Base-by-base conservation (phyloP, 169 alveolate genomes). In the Plasmodium falciparum region DNA sequence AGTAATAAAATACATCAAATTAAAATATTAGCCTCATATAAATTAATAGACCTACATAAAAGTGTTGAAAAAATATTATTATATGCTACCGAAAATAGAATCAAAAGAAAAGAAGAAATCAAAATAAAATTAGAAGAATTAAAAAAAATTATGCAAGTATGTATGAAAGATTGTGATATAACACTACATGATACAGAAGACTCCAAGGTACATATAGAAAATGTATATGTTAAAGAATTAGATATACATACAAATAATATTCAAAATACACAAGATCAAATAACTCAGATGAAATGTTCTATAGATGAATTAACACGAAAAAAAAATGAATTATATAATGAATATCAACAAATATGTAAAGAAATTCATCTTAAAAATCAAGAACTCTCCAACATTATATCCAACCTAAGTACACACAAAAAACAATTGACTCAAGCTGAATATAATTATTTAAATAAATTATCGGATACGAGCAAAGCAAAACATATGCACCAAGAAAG, bases 401-500 rank as follows among this genome's bases (percentile, higher is more conserved):
- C 89, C 15, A 65, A 5, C 24, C 22, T 76, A 63, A 47, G 78
- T 12, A 24, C 13, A 49, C 66, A 65, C n/a, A 76, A 76, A 65
- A 76, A 76, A 58, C 78, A 76, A 6, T 65, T 76, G 50, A 76
- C 63, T 49, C 71, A 76, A 47, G 22, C 89, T 24, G 89, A 76
- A 65, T 13, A 49, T 47, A 69, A 76, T 33, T 76, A 76, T 65
- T 76, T 76, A 76, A 76, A 76, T 9, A 76, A 76, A 29, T 70
- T 76, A n/a, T 76, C 89, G 26, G 66, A 76, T 20, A 76, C 89
- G n/a, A 76, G 62, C 52, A 76, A 76, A 76, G 66, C 89, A 52
- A 76, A 76, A 13, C 89, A 76, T 26, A 76, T 76, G 89, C 74
- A 76, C 54, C 89, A 76, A 56, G 89, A 76, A 58, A 76, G 89